A percentile compares a stretch with the other conserved stretches of the same genome.
These are phyloP conservation scores for Dentipellis sp. DNA, from an alignment of 768 basidiomycete species.

Conservation along the genomic window DNA sequence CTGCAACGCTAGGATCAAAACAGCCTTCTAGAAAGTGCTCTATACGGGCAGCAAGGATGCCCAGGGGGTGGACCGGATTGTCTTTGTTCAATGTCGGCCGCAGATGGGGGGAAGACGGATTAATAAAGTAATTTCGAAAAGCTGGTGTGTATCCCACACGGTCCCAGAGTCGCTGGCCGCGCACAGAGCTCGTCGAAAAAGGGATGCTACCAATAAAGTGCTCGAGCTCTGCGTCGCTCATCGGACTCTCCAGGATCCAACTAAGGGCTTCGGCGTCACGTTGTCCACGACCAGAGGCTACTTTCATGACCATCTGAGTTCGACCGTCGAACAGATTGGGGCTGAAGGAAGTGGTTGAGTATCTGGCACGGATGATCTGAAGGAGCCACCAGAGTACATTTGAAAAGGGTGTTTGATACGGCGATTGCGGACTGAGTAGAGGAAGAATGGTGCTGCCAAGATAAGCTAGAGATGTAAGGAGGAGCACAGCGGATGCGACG, in stretches of 20 bases:
- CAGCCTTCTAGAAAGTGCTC: constrained; percentile 5
- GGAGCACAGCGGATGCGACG: neutral
- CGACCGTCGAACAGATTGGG: constrained; percentile 6
- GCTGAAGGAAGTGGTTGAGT: neutral
- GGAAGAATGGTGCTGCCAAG: neutral
- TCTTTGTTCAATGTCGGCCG: too few species aligned
- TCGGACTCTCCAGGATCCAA: constrained; percentile 4
- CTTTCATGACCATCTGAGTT: constrained; percentile 7
- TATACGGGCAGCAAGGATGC: constrained; percentile 1
- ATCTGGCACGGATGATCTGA: constrained; percentile 1
- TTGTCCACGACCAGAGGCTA: neutral
- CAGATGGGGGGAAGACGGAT: neutral
- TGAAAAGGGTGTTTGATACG: constrained; percentile 7
- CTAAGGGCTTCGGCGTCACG: constrained; percentile 9
- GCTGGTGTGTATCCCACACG: neutral
- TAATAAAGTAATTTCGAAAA: neutral
- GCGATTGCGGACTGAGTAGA: constrained; percentile 1
- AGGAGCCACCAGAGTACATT: constrained; percentile 2
- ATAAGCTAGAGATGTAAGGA: constrained; percentile 7
- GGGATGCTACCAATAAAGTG: constrained; percentile 4
- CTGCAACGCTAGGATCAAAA: constrained; percentile 1
- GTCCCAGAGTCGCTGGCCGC: constrained; percentile 3
- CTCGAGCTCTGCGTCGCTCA: constrained; percentile 8
- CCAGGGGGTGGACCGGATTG: neutral
- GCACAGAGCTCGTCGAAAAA: neutral